Evolutionary conservation across 2,329 filamentous ascomycete genomes (phyloP).

Genomic region (Clarireedia homoeocarpa): DNA sequence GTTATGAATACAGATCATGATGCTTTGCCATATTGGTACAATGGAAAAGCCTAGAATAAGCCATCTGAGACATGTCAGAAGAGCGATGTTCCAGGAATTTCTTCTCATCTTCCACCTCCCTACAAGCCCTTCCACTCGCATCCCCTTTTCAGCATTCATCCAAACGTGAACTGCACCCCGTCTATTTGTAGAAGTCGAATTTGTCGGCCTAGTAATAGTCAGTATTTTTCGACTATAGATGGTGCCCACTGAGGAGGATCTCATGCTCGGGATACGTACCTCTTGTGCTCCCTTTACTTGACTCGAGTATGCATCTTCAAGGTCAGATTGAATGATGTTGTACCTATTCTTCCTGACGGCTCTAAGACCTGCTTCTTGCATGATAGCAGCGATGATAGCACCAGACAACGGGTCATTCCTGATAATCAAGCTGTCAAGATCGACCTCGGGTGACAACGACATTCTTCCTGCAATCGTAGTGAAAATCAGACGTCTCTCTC

Average conservation of each 20-base stretch:
- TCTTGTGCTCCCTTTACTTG: constrained; percentile 83
- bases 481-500: constrained; percentile 95
- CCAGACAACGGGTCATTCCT: constrained; percentile 93
- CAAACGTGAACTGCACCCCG: neutral
- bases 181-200: constrained; percentile 87
- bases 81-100: too few species aligned
- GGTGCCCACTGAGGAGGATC: constrained; percentile 18
- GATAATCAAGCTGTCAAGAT: constrained; percentile 91
- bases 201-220: constrained; percentile 48
- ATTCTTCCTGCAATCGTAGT: constrained; percentile 95
- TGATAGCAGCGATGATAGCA: constrained; percentile 94
- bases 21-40: neutral
- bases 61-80: neutral
- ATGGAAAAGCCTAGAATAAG: neutral
- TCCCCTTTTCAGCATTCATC: neutral
- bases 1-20: neutral
- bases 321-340: constrained; percentile 95
- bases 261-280: constrained; percentile 40
- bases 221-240: neutral
- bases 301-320: constrained; percentile 94
- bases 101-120: neutral
- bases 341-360: constrained; percentile 97
- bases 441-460: constrained; percentile 93
- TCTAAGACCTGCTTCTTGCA: constrained; percentile 94
- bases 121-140: neutral